Conservation (phyloP, 2,329 filamentous ascomycete species). For the Stachybotrys echinatus region DNA sequence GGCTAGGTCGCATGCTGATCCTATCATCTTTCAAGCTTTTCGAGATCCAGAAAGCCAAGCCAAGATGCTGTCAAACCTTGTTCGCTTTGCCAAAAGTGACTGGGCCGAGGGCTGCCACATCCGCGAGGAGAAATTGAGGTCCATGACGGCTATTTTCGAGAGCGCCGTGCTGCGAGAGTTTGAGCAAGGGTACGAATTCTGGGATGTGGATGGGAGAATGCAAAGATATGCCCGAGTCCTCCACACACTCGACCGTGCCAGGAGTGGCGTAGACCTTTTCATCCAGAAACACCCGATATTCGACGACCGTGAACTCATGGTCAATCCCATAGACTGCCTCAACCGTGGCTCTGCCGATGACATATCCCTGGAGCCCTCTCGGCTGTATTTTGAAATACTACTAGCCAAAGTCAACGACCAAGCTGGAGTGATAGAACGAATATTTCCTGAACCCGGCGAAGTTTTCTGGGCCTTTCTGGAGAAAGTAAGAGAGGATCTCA, state of each 20-base stretch:
- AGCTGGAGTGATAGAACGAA: constrained; percentile 69
- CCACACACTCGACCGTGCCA: constrained; percentile 73
- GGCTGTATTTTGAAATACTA: constrained; percentile 73
- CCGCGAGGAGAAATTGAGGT: constrained; percentile 66
- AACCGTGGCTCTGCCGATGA: constrained; percentile 60
- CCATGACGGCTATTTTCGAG: constrained; percentile 80
- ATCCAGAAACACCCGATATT: constrained; percentile 86
- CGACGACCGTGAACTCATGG: constrained; percentile 60
- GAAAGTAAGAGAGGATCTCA: constrained; percentile 75
- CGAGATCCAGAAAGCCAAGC: constrained; percentile 87
- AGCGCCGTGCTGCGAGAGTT: constrained; percentile 88
- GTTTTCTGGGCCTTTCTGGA: constrained; percentile 77
- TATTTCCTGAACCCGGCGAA: constrained; percentile 67
- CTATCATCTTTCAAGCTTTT: constrained; percentile 80
- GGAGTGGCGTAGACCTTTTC: constrained; percentile 75
- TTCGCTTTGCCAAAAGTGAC: constrained; percentile 75
- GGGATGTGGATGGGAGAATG: constrained; percentile 87
- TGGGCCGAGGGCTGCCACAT: constrained; percentile 67
- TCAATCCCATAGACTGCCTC: constrained; percentile 74
- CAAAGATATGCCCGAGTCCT: constrained; percentile 83
- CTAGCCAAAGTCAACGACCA: constrained; percentile 78
- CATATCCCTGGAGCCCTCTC: constrained; percentile 74
- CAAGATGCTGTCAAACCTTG: constrained; percentile 77
- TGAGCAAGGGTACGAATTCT: constrained; percentile 82
- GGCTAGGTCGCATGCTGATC: constrained; percentile 70